Percentiles rank a stretch among this genome's conserved stretches.
Conservation (phyloP, 208 protist species). For the Entamoeba nuttalli region DNA sequence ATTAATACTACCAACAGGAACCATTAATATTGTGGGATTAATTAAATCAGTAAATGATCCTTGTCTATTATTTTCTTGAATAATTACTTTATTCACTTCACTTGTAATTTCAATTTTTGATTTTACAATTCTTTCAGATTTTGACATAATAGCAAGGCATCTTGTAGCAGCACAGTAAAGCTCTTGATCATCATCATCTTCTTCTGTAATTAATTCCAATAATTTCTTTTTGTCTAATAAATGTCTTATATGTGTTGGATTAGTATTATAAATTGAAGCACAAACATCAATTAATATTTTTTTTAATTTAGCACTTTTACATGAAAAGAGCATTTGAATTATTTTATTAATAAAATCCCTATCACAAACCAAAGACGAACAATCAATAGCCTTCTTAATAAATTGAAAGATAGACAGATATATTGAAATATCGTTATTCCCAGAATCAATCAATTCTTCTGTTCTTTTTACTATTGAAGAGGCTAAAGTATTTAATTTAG, state of each 20-base stretch:
- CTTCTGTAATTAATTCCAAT: background rate
- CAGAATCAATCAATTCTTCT: background rate
- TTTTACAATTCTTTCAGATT: background rate
- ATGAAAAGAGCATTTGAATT: background rate
- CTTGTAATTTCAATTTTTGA: too few relatives aligned
- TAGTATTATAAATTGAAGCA: background rate
- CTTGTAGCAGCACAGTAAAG: background rate
- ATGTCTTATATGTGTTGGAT: background rate
- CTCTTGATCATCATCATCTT: background rate
- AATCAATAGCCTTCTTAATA: background rate
- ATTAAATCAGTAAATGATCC: background rate
- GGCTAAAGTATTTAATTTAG: background rate
- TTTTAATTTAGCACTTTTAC: background rate
- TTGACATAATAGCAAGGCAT: background rate
- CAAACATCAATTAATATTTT: background rate
- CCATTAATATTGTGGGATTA: background rate
- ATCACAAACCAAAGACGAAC: background rate
- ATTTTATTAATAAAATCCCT: background rate
- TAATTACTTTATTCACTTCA: too few relatives aligned
- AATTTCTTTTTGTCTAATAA: background rate
- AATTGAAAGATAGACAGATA: background rate
- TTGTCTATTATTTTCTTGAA: too few relatives aligned
- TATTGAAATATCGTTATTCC: background rate
- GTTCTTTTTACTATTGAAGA: background rate
- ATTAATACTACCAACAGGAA: background rate